phyloP scores from a whole-genome alignment of 1,139 yeast genomes.

The Debaryomycetaceae sp. region DNA sequence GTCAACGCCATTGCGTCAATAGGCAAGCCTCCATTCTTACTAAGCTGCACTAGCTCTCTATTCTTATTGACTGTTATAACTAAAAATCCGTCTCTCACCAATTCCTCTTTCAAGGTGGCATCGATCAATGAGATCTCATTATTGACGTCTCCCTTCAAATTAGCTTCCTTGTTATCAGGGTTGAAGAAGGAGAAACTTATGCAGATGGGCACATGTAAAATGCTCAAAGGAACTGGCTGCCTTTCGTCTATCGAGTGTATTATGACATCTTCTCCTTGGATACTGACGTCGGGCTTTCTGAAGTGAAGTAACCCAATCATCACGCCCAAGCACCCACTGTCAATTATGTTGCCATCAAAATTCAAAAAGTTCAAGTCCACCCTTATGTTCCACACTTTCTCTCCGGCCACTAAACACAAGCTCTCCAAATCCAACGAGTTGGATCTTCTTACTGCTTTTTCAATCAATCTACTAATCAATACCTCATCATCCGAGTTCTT shows the following conservation, averaged over 20 bases:
- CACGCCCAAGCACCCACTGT: slow-evolving; percentile 87
- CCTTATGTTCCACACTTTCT: slow-evolving; percentile 83
- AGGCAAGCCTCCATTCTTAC: slow-evolving; percentile 88
- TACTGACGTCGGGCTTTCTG: slow-evolving; percentile 77
- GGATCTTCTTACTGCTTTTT: slow-evolving; percentile 86
- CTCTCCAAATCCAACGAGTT: slow-evolving; percentile 89
- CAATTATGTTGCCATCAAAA: slow-evolving; percentile 90
- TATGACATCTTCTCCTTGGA: slow-evolving; percentile 59
- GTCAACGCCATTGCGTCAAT: slow-evolving; percentile 70
- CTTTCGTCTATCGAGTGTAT: slow-evolving; percentile 74
- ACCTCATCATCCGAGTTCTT: slow-evolving; percentile 76
- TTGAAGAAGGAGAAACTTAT: slow-evolving; percentile 85
- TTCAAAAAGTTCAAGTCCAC: slow-evolving; percentile 88
- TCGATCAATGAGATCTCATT: slow-evolving; percentile 68
- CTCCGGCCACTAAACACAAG: slow-evolving; percentile 86
- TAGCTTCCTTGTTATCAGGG: slow-evolving; percentile 59
- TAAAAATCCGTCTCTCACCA: slow-evolving; percentile 70
- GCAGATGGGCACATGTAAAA: slow-evolving; percentile 87
- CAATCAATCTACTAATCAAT: slow-evolving; percentile 74
- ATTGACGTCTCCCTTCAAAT: slow-evolving; percentile 60
- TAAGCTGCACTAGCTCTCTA: slow-evolving; percentile 83
- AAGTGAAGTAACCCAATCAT: slow-evolving; percentile 83
- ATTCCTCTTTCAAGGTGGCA: slow-evolving; percentile 75
- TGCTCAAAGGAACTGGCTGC: slow-evolving; percentile 81
- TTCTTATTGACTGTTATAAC: slow-evolving; percentile 87